Conservation (phyloP, 176 grass and related monocot species). For the Lolium perenne region DNA sequence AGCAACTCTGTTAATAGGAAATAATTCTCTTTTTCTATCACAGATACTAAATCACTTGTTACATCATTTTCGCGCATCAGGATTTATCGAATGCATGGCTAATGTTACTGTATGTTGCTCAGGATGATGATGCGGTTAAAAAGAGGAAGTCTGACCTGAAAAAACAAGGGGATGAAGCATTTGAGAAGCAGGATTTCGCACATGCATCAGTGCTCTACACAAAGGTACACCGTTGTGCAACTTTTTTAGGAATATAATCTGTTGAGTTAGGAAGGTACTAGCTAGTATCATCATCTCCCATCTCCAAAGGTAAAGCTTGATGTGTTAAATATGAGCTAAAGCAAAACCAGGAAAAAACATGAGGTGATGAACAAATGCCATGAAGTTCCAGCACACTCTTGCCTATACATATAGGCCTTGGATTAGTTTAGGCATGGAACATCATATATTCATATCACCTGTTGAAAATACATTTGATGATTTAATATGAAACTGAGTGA, state of each 20-base stretch:
- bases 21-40: not conserved
- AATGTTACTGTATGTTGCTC: not conserved
- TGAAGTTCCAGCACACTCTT: not conserved
- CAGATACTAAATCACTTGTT: not conserved
- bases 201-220: slow-evolving; percentile 31
- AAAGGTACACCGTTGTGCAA: not conserved
- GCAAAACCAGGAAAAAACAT: too few relatives aligned
- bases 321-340: not conserved
- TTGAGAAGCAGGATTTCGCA: slow-evolving; percentile 46
- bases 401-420: not conserved
- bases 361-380: not conserved
- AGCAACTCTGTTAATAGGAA: not conserved
- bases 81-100: not conserved
- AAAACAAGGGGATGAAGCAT: slow-evolving; percentile 38
- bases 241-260: not conserved
- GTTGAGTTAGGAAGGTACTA: not conserved
- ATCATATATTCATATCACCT: not conserved
- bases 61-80: not conserved
- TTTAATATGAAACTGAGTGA: not conserved
- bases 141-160: slow-evolving; percentile 41
- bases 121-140: slow-evolving; percentile 41
- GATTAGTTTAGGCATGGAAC: not conserved
- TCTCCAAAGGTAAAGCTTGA: not conserved
- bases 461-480: not conserved
- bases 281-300: not conserved